These are phyloP conservation scores for Erigeron philadelphicus DNA, from an alignment of 140 eudicot species.

Conservation along the genomic window DNA sequence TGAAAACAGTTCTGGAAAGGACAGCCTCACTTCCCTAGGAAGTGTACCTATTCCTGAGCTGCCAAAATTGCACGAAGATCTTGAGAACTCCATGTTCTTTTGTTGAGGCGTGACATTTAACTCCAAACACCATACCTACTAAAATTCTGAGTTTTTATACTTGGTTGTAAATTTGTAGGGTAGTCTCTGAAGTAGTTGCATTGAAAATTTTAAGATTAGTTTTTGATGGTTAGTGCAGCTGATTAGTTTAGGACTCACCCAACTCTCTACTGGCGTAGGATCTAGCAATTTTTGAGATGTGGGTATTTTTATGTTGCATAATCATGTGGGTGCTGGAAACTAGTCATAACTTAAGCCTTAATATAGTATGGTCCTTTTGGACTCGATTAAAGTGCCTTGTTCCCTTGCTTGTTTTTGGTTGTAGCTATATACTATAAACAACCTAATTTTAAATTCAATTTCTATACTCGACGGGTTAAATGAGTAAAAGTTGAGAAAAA, in stretches of 20 bases:
- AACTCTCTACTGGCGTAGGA: slow-evolving; percentile 18
- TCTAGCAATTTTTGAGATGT: slow-evolving; percentile 23
- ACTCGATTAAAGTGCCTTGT: slow-evolving; percentile 27
- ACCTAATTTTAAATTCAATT: not conserved
- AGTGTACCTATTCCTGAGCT: slow-evolving; percentile 57
- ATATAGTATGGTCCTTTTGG: slow-evolving; percentile 29
- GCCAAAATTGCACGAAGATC: slow-evolving; percentile 62
- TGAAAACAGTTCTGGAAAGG: slow-evolving; percentile 50
- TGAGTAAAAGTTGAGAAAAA: too few species aligned
- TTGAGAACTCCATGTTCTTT: slow-evolving; percentile 85
- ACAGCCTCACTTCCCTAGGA: slow-evolving; percentile 47
- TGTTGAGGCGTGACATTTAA: slow-evolving; percentile 45
- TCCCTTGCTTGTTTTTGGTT: slow-evolving; percentile 5
- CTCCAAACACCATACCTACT: slow-evolving; percentile 6
- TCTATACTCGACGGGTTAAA: too few species aligned
- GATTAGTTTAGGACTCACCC: slow-evolving; percentile 24
- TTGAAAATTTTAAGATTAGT: not conserved
- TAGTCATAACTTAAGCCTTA: slow-evolving; percentile 32
- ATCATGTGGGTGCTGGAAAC: slow-evolving; percentile 33
- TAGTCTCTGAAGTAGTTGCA: not conserved
- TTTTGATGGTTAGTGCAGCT: slow-evolving; percentile 18
- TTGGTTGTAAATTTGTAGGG: slow-evolving; percentile 29
- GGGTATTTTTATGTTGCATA: slow-evolving; percentile 21
- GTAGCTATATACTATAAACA: not conserved
- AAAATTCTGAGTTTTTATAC: slow-evolving; percentile 9